Percentiles rank a stretch among this genome's conserved stretches.
These are phyloP conservation scores for Inosperma sp. DNA, from an alignment of 768 basidiomycete species.

Conservation along the genomic window DNA sequence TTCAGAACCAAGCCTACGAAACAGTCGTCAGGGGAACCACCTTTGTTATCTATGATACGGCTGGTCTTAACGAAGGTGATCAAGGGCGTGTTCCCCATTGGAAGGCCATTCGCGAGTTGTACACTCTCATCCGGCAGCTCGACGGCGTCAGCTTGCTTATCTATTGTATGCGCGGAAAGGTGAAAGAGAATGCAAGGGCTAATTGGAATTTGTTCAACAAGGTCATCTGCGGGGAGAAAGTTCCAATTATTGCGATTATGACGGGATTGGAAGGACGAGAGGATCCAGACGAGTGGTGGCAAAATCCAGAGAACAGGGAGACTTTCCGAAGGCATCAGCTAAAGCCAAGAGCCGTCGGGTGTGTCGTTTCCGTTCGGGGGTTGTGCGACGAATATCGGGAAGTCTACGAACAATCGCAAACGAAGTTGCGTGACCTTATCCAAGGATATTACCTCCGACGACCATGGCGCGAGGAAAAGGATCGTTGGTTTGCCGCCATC, in stretches of 20 bases:
- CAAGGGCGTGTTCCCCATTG: not conserved
- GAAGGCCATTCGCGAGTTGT: not conserved
- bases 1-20: not conserved
- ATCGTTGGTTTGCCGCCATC: not conserved
- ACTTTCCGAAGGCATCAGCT: not conserved
- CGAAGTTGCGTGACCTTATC: not conserved
- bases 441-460: not conserved
- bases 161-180: not conserved
- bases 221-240: not conserved
- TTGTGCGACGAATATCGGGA: not conserved
- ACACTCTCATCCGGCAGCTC: not conserved
- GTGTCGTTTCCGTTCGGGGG: not conserved
- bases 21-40: not conserved
- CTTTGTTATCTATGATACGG: not conserved
- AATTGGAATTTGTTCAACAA: slow-evolving; percentile 1
- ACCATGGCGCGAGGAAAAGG: not conserved
- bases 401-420: not conserved
- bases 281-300: not conserved
- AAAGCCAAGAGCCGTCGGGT: not conserved
- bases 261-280: not conserved
- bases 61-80: not conserved
- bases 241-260: not conserved
- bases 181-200: not conserved
- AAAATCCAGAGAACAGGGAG: not conserved
- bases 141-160: not conserved